These are phyloP conservation scores for Camillea tinctor DNA, from an alignment of 2,329 filamentous ascomycete species.

Conservation along the genomic window DNA sequence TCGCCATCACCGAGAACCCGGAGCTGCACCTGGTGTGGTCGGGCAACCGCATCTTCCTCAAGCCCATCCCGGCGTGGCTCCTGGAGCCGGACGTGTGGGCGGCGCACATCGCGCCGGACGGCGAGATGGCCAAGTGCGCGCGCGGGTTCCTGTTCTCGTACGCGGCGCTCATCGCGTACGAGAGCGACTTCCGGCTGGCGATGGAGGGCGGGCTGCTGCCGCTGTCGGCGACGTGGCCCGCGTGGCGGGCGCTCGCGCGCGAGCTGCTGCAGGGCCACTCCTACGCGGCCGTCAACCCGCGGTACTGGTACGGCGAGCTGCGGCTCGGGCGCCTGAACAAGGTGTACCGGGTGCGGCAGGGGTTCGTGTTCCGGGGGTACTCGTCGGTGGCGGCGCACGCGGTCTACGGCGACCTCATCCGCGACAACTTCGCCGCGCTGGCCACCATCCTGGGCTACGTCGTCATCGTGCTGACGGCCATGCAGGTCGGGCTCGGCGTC, in stretches of 20 bases:
- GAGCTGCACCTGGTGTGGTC: constrained; percentile 42
- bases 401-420: constrained; percentile 38
- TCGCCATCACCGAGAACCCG: constrained; percentile 37
- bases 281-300: constrained; percentile 31
- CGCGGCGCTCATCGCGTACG: constrained; percentile 35
- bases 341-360: constrained; percentile 37
- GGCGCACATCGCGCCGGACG: constrained; percentile 19
- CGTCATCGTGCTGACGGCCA: constrained; percentile 31
- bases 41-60: constrained; percentile 37
- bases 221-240: constrained; percentile 33
- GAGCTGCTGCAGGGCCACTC: constrained; percentile 27
- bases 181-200: constrained; percentile 40
- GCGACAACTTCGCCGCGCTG: constrained; percentile 40
- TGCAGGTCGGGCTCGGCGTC: constrained; percentile 31
- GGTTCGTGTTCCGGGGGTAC: constrained; percentile 27
- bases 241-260: constrained; percentile 34
- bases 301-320: constrained; percentile 43
- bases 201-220: constrained; percentile 36
- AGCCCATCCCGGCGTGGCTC: constrained; percentile 41
- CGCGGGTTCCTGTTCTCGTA: constrained; percentile 41
- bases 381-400: constrained; percentile 24
- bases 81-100: constrained; percentile 38
- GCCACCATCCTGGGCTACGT: constrained; percentile 39
- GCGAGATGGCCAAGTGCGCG: constrained; percentile 31
- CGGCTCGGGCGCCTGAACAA: constrained; percentile 40